Evolutionary conservation across 1,139 yeast species (phyloP).

Genomic region (Geotrichum cucujoidarum): DNA sequence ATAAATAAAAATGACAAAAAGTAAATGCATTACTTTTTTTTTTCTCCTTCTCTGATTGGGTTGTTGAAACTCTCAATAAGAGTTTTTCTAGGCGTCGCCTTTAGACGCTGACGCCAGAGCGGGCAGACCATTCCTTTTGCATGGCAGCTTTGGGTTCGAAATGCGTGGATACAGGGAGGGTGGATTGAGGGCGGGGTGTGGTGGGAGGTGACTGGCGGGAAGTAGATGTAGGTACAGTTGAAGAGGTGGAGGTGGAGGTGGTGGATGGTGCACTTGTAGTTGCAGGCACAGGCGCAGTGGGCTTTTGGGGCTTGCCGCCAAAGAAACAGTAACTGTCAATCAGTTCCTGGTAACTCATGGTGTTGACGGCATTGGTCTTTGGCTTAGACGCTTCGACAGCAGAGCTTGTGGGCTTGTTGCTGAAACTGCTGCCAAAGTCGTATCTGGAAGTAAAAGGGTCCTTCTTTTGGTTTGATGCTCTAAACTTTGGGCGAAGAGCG

Average conservation of each 20-base stretch:
- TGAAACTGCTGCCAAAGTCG: constrained; percentile 38
- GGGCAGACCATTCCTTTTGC: no score
- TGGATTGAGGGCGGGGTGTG: no score
- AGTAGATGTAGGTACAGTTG: background rate
- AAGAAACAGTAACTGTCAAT: constrained; percentile 71
- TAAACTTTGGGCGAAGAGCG: background rate
- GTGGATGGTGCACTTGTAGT: no score
- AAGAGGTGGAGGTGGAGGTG: background rate
- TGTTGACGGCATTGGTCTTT: constrained; percentile 41
- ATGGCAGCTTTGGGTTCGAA: no score
- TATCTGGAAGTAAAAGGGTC: constrained; percentile 34
- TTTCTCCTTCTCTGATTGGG: no score
- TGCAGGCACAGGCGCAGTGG: background rate
- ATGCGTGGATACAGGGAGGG: no score
- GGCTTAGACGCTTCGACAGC: background rate
- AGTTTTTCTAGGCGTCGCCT: no score
- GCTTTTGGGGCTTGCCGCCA: constrained; percentile 27
- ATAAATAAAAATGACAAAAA: no score
- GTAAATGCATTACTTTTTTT: no score
- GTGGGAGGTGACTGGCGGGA: background rate
- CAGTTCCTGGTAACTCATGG: constrained; percentile 61
- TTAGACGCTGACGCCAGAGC: no score
- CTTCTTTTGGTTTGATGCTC: background rate
- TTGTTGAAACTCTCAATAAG: no score
- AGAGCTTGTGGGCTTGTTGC: background rate